phyloP scores from a whole-genome alignment of 116 monocot genomes.

The Phalaenopsis hybrid region DNA sequence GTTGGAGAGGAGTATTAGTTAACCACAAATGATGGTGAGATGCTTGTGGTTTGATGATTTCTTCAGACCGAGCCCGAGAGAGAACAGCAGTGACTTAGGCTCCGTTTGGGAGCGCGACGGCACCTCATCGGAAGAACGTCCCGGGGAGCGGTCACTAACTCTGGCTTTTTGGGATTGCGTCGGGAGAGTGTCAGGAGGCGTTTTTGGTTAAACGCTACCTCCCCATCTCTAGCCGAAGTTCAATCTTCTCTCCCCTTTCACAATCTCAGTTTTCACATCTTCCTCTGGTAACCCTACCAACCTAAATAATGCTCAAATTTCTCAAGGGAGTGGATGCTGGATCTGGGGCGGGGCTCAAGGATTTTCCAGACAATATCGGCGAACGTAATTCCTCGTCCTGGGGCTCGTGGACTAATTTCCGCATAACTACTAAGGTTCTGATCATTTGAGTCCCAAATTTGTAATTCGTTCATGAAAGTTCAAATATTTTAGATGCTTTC shows the following conservation, averaged over 20 bases:
- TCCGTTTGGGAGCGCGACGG: no score
- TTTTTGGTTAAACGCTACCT: no score
- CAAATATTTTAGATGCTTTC: background rate
- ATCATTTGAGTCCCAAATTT: background rate
- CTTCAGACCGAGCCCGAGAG: no score
- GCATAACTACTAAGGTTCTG: conserved; percentile 81
- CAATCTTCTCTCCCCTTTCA: background rate
- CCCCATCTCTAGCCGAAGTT: no score
- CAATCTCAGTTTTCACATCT: background rate
- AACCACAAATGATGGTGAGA: no score
- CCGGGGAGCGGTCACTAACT: no score
- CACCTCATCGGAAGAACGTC: no score
- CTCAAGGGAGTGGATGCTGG: conserved; percentile 87
- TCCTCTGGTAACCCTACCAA: background rate
- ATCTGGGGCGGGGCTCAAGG: conserved; percentile 79
- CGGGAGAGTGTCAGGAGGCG: no score
- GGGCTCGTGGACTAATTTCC: conserved; percentile 86
- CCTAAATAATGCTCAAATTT: conserved; percentile 70
- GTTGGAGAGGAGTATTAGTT: no score
- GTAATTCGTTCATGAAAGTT: background rate
- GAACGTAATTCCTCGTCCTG: conserved; percentile 82
- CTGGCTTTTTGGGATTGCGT: no score
- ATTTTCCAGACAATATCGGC: conserved; percentile 83
- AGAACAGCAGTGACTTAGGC: no score
- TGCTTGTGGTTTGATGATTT: no score